Base-by-base conservation (phyloP, 2,329 filamentous ascomycete species). In the Penicillium brevicompactum region DNA sequence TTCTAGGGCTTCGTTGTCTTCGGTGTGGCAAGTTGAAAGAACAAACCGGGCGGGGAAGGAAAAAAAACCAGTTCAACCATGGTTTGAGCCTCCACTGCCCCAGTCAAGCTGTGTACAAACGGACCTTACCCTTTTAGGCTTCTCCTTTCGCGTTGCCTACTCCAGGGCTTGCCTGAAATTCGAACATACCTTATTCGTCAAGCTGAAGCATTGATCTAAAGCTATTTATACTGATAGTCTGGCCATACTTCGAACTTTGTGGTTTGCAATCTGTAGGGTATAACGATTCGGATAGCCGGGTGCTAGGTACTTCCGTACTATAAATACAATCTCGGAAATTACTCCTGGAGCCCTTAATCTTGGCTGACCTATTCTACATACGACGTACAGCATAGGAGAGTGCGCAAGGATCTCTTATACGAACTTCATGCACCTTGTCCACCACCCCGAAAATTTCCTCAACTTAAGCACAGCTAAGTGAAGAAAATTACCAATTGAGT, bases 41-140 rank as follows among this genome's bases (percentile, higher is more conserved):
- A 38, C 43, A n/a, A 22, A 45, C 18, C 34, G 57, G 57, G 50
- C 56, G 57, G 57, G 59, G 58, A 63, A 38, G 54, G 46, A 40
- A 45, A 61, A 62, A 61, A 60, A 60, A 60, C 34, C 55, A 24
- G 37, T 34, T 42, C 54, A 60, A 49, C 67, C 66, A 66, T 64
- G 68, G 67, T 64, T 53, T 71, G 61, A 67, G 63, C 64, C 67
- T 67, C 68, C 65, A 60, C 61, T 53, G 56, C 63, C 62, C 61
- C 55, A 51, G 45, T 53, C 49, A 49, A 56, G 43, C 51, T 49
- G 51, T 43, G 50, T 41, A 49, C 51, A 41, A 45, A 42, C 44
- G 45, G 22, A 18, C 64, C 48, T 60, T 63, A 54, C 67, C 64
- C 22, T 60, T 68, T 58, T 16, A 24, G 56, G 65, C 38, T 65